Base-by-base conservation (phyloP, 768 basidiomycete genomes). In the Lentinula raphanica region DNA sequence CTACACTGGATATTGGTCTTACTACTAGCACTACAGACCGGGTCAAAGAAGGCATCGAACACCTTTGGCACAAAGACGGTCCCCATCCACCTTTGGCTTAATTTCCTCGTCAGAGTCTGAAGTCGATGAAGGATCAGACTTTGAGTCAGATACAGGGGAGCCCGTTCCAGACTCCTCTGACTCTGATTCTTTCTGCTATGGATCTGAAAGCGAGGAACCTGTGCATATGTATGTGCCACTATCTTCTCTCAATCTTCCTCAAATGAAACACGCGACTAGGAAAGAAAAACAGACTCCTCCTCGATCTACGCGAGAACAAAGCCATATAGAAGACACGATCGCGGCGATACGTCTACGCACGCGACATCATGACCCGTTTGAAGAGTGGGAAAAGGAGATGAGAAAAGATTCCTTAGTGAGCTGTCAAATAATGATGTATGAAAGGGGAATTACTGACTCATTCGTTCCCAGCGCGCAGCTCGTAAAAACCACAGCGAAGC, bases 321-420 rank as follows among this genome's bases (percentile, higher is more conserved):
- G 72, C 44, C 64, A 76, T 23, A 69, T 79, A 38, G 78, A 81
- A 36, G 82, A 81, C 23, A 79, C 80, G 1, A 66, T 82, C 23
- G 76, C 80, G 13, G 74, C 81, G 23, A 82, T 83, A 62, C 75
- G 81, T 29, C 70, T 79, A 31, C 76, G 79, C 31, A 75, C 78
- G 19, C 76, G 76, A 51, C 76, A 82, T 73, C 71, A 77, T 60
- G 81, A 83, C 60, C 79, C 79, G 58, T 83, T 82, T 59, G 81
- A 82, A 67, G 79, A 82, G 64, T 83, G 82, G 81, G 77, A 82
- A 67, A 74, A 75, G 58, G 69, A 77, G 59, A 77, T 78, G 58
- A 73, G 79, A 46, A 75, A 74, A 65, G 79, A 82, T 64, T 77
- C 81, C 25, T 78, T 80, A 60, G 80, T 82, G 65, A 59, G 80